Percentiles rank a stretch among this genome's conserved stretches.
Conservation (phyloP, 805 yeast genomes). For the Candida ponderosae region DNA sequence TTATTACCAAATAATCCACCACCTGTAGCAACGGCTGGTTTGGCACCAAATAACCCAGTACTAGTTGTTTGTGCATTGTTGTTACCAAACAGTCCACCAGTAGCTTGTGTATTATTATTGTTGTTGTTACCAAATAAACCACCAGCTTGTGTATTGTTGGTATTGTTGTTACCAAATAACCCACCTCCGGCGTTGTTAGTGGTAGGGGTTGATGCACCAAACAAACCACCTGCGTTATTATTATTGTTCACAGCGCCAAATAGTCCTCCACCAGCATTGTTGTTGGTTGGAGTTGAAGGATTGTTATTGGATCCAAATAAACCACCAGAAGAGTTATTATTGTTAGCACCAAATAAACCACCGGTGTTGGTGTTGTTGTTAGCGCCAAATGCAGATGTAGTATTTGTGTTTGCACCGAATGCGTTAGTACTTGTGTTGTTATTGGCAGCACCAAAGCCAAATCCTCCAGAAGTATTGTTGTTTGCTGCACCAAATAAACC, state of each 20-base stretch:
- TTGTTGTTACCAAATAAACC: slow-evolving; percentile 35
- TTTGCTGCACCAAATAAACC: slow-evolving; percentile 20
- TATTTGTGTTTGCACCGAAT: slow-evolving; percentile 8
- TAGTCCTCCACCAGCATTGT: slow-evolving; percentile 19
- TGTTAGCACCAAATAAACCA: slow-evolving; percentile 22
- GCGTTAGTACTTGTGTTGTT: slow-evolving; percentile 8
- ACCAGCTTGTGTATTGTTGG: slow-evolving; percentile 16
- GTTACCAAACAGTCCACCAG: slow-evolving; percentile 29
- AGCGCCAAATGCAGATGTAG: slow-evolving; percentile 17
- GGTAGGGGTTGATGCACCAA: slow-evolving; percentile 18
- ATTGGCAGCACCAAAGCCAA: slow-evolving; percentile 14
- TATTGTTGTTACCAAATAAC: slow-evolving; percentile 21
- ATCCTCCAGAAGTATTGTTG: slow-evolving; percentile 5
- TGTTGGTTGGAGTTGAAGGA: slow-evolving; percentile 5
- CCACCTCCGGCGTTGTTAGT: slow-evolving; percentile 21
- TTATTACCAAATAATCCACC: slow-evolving; percentile 34
- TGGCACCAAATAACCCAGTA: slow-evolving; percentile 36
- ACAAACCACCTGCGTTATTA: slow-evolving; percentile 17
- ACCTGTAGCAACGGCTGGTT: slow-evolving; percentile 21
- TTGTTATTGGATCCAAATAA: slow-evolving; percentile 19
- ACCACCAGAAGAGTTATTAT: slow-evolving; percentile 17
- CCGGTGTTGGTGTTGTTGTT: slow-evolving; percentile 7
- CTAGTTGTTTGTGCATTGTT: slow-evolving; percentile 18
- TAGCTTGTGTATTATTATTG: slow-evolving; percentile 20
- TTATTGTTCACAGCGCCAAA: slow-evolving; percentile 22